Evolutionary conservation across 768 basidiomycete genomes (phyloP).

Genomic region (Hemileccinum rubropunctum): DNA sequence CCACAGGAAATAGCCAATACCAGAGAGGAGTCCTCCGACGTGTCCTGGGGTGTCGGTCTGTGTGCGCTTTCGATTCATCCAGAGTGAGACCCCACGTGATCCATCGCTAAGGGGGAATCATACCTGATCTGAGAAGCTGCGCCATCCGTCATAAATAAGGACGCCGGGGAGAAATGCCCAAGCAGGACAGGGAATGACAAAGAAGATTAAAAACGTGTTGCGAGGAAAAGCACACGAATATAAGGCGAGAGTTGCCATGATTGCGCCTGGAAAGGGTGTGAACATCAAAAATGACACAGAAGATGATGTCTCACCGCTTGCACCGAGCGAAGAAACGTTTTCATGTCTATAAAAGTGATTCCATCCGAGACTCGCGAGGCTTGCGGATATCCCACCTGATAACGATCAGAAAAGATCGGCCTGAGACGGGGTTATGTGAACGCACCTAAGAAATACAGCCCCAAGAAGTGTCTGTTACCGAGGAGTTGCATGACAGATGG

Average conservation of each 20-base stretch:
- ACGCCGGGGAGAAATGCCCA: conserved; percentile 72
- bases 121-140: conserved; percentile 35
- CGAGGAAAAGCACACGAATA: conserved; percentile 70
- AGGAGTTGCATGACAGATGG: conserved; percentile 58
- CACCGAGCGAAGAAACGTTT: conserved; percentile 50
- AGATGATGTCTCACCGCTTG: conserved; percentile 56
- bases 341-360: conserved; percentile 34
- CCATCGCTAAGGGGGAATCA: conserved; percentile 6
- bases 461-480: conserved; percentile 64
- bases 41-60: conserved; percentile 64
- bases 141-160: conserved; percentile 34
- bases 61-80: conserved; percentile 38
- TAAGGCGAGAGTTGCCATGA: conserved; percentile 67
- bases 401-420: neutral
- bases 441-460: conserved; percentile 71
- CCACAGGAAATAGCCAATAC: conserved; percentile 50
- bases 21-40: conserved; percentile 63
- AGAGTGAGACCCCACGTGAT: neutral
- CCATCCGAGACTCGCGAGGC: conserved; percentile 48
- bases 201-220: conserved; percentile 67
- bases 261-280: conserved; percentile 49
- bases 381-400: conserved; percentile 59
- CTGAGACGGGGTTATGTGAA: conserved; percentile 1
- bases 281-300: neutral
- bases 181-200: conserved; percentile 75